Conservation (phyloP, 257 asterid species). For the Nicotiana tomentosiformis region DNA sequence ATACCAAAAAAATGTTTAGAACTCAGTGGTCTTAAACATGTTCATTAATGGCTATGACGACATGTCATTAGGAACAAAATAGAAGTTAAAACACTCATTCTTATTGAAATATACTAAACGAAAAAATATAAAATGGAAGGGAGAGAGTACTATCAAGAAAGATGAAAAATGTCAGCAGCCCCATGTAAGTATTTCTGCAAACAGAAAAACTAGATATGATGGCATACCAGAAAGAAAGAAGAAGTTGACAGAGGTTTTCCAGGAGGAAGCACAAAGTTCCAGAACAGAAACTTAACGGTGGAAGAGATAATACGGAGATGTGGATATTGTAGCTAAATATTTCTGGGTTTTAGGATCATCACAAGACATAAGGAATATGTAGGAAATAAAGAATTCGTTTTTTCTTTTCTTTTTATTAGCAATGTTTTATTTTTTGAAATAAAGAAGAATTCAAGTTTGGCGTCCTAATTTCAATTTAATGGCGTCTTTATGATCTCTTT, state of each 20-base stretch:
- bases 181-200: too few species aligned
- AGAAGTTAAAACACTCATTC: too few species aligned
- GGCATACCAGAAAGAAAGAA: neutral
- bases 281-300: neutral
- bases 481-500: neutral
- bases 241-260: neutral
- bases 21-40: too few species aligned
- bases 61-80: too few species aligned
- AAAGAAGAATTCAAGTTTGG: conserved; percentile 9
- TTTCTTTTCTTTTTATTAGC: neutral
- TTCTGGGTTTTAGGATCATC: neutral
- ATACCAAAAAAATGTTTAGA: too few species aligned
- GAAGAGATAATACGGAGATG: neutral
- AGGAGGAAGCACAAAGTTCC: neutral
- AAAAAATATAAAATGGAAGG: neutral
- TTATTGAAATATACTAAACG: neutral
- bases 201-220: too few species aligned
- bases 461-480: neutral
- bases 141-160: neutral
- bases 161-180: neutral
- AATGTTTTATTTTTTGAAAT: neutral
- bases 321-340: neutral
- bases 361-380: neutral
- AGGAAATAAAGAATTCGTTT: neutral
- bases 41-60: too few species aligned